phyloP scores from a whole-genome alignment of 345 rosid species.

The Hypericum perforatum region DNA sequence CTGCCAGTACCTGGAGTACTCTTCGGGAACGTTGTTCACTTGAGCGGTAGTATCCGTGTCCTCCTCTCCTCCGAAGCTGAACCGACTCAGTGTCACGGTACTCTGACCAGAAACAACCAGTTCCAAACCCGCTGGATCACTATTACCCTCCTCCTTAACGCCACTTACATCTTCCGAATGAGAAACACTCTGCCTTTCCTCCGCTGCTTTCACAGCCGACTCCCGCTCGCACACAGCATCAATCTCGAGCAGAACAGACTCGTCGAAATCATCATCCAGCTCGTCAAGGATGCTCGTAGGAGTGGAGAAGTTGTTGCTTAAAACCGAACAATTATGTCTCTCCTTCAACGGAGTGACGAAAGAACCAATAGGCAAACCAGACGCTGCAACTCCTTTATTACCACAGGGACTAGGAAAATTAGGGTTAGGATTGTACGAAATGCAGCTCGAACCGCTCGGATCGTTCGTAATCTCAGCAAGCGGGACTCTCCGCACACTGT shows the following conservation, averaged over 20 bases:
- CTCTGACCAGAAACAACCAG: constrained; percentile 13
- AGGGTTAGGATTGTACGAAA: constrained; percentile 6
- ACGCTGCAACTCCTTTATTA: constrained; percentile 12
- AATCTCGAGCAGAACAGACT: constrained; percentile 53
- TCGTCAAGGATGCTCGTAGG: constrained; percentile 53
- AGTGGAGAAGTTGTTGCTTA: constrained; percentile 19
- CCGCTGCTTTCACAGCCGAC: constrained; percentile 33
- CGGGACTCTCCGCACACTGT: constrained; percentile 37
- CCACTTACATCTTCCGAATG: constrained; percentile 11
- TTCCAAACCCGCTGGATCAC: constrained; percentile 12
- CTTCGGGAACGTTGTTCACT: constrained; percentile 42
- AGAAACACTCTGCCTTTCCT: constrained; percentile 15
- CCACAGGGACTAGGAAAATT: constrained; percentile 7
- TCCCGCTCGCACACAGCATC: constrained; percentile 49
- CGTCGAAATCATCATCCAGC: constrained; percentile 73
- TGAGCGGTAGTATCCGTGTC: constrained; percentile 17
- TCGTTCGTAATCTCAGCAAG: constrained; percentile 35
- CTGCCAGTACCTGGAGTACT: constrained; percentile 48
- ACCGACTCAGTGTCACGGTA: neutral
- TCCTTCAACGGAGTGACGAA: constrained; percentile 36
- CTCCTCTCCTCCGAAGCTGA: constrained; percentile 11
- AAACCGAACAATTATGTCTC: constrained; percentile 15
- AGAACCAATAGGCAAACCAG: no score
- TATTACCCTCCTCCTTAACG: constrained; percentile 11
- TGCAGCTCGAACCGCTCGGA: constrained; percentile 8